Conservation (phyloP, 1,284 basidiomycete genomes). For the Anthracocystis panici-leucophaei region DNA sequence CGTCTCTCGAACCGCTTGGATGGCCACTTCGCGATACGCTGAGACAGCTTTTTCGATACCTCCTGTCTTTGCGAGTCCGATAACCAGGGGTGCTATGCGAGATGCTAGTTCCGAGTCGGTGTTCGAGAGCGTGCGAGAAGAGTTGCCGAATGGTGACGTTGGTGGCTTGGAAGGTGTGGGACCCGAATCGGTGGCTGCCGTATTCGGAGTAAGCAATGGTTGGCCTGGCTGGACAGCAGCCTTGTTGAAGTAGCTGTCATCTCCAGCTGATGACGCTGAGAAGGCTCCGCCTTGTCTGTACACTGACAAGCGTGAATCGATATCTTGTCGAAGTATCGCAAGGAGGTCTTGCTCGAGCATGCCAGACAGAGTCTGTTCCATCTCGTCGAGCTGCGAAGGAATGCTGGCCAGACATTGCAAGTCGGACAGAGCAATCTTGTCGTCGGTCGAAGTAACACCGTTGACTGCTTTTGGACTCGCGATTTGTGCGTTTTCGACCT, state of each 20-base stretch:
- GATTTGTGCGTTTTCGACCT: background rate
- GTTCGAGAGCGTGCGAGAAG: slow-evolving; percentile 13
- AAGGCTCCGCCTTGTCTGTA: slow-evolving; percentile 10
- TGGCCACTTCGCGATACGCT: slow-evolving; percentile 82
- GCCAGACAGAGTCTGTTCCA: slow-evolving; percentile 46
- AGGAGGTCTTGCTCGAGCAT: slow-evolving; percentile 75
- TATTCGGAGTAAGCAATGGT: slow-evolving; percentile 2
- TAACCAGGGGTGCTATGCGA: slow-evolving; percentile 78
- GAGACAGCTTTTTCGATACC: slow-evolving; percentile 78
- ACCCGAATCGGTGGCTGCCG: slow-evolving; percentile 6
- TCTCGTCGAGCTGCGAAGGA: slow-evolving; percentile 56
- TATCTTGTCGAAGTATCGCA: slow-evolving; percentile 77
- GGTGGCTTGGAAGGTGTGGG: slow-evolving; percentile 27
- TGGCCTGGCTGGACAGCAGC: background rate
- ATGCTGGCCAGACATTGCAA: slow-evolving; percentile 40
- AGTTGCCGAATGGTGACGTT: slow-evolving; percentile 27
- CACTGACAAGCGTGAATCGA: slow-evolving; percentile 71
- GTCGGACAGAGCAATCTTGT: slow-evolving; percentile 15
- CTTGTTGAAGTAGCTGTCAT: slow-evolving; percentile 14
- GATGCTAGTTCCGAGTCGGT: slow-evolving; percentile 72
- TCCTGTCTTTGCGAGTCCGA: slow-evolving; percentile 81
- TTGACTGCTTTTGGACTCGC: background rate
- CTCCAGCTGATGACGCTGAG: slow-evolving; percentile 4
- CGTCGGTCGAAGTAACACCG: background rate
- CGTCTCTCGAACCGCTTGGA: slow-evolving; percentile 77